These are phyloP conservation scores for Ocimum tenuiflorum DNA, from an alignment of 257 asterid genomes.

Conservation along the genomic window DNA sequence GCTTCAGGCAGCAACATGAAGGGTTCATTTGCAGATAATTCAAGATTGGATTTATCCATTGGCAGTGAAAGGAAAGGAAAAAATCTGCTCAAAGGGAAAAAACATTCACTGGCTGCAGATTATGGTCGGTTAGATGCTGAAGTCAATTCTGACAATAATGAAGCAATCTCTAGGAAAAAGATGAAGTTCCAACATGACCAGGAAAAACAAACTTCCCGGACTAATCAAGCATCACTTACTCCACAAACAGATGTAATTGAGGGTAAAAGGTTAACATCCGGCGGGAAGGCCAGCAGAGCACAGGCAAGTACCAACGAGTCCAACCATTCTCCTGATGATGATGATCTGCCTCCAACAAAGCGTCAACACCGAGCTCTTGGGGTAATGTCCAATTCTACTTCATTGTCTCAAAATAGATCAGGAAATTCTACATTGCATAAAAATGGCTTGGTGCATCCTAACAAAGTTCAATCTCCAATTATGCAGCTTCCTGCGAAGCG, in stretches of 20 bases:
- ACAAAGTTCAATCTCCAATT: constrained; percentile 30
- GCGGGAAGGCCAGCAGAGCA: constrained; percentile 30
- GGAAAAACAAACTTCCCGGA: constrained; percentile 30
- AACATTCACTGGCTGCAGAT: constrained; percentile 27
- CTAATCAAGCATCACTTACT: constrained; percentile 22
- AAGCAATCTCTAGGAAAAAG: constrained; percentile 39
- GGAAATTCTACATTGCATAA: constrained; percentile 38
- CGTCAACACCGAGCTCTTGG: constrained; percentile 51
- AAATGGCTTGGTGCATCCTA: constrained; percentile 27
- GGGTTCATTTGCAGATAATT: constrained; percentile 33
- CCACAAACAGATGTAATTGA: constrained; percentile 29
- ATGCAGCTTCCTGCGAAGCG: constrained; percentile 52
- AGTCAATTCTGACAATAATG: constrained; percentile 28
- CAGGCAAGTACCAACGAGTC: constrained; percentile 34
- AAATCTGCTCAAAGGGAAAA: constrained; percentile 39
- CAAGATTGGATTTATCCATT: constrained; percentile 25
- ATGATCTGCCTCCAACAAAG: constrained; percentile 63
- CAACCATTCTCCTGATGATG: constrained; percentile 52
- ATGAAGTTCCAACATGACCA: constrained; percentile 38
- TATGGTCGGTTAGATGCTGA: constrained; percentile 26
- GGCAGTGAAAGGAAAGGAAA: constrained; percentile 40
- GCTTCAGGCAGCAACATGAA: constrained; percentile 28
- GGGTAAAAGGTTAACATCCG: constrained; percentile 25
- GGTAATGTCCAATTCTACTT: constrained; percentile 26
- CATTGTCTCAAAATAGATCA: constrained; percentile 29